Base-by-base conservation (phyloP, 495 filamentous ascomycete species). In the Penicillium salamii region DNA sequence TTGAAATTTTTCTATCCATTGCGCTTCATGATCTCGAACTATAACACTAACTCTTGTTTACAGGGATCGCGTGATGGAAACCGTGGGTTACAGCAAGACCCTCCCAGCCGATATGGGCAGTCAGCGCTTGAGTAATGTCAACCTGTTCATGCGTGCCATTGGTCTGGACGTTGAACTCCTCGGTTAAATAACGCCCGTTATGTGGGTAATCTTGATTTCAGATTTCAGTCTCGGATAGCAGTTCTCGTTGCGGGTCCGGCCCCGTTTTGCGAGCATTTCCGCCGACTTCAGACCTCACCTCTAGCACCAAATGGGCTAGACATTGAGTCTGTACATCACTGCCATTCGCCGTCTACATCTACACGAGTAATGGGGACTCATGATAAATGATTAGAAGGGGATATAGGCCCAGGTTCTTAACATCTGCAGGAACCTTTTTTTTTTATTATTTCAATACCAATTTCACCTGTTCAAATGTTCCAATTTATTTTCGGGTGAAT, bases 111-210 rank as follows among this genome's bases (percentile, higher is more conserved):
- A 93, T 34, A 85, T 96, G 81, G 81, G 85, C 14, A 83, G 79
- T 57, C 80, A 86, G 62, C 84, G 91, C 46, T 76, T 95, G 38
- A 85, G 85, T 49, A 92, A 96, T 62, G 95, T 98, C 55, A 97
- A 98, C 68, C 72, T 98, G 23, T 98, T 98, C 66, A 97, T 98
- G 92, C 83, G 90, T 53, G 93, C 92, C 43, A 97, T 98, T 66
- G 95, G 93, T 4, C 77, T 98, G 57, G 95, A 97, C 74, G 93
- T 98, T 28, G 93, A 96, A 58, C 74, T 97, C 50, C 83, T 98
- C 54, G 86, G 88, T 63, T 96, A 69, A 63, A 43, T 12, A 15
- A 11, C 28, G n/a, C 28, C 19, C 17, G 17, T 38, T 9, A 29
- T 20, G 9, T 39, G 35, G 26, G 35, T 37, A 15, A 40, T 21